Conservation (phyloP, 2,329 filamentous ascomycete species). For the Thermoascus crustaceus region DNA sequence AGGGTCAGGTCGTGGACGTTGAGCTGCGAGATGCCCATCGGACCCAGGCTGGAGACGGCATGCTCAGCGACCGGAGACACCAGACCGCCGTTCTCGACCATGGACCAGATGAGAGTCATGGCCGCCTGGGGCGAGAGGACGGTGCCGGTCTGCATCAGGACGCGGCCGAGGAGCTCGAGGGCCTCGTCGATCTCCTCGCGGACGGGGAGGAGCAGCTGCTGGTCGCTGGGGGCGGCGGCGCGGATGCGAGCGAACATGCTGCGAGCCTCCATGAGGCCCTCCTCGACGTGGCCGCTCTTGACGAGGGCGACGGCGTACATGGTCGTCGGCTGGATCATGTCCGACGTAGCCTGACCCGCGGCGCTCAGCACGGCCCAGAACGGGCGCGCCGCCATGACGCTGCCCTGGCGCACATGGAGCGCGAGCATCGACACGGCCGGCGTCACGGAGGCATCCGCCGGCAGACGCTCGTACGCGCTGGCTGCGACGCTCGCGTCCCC, state of each 20-base stretch:
- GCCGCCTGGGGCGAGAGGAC: conserved; percentile 47
- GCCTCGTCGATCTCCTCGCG: conserved; percentile 81
- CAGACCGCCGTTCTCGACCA: conserved; percentile 58
- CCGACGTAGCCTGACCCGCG: conserved; percentile 49
- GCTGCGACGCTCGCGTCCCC: conserved; percentile 62
- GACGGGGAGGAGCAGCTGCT: conserved; percentile 45
- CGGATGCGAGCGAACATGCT: conserved; percentile 82
- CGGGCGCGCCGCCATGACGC: conserved; percentile 65
- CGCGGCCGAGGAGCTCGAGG: conserved; percentile 58
- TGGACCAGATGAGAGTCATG: conserved; percentile 54
- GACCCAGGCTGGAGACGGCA: conserved; percentile 52
- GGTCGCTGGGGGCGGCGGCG: conserved; percentile 46
- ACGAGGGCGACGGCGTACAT: conserved; percentile 89
- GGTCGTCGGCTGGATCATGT: conserved; percentile 76
- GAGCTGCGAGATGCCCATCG: conserved; percentile 51
- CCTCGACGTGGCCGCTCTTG: conserved; percentile 73
- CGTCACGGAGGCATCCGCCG: conserved; percentile 44
- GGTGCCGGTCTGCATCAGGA: conserved; percentile 46
- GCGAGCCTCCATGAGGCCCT: conserved; percentile 70
- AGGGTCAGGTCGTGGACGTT: conserved; percentile 46
- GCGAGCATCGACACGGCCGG: conserved; percentile 76
- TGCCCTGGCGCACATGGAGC: conserved; percentile 73
- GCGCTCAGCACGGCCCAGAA: conserved; percentile 69
- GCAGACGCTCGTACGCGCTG: conserved; percentile 55
- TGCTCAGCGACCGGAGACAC: conserved; percentile 53